Conservation (phyloP, 192 early-diverging fungal species). For the Backusella circina region DNA sequence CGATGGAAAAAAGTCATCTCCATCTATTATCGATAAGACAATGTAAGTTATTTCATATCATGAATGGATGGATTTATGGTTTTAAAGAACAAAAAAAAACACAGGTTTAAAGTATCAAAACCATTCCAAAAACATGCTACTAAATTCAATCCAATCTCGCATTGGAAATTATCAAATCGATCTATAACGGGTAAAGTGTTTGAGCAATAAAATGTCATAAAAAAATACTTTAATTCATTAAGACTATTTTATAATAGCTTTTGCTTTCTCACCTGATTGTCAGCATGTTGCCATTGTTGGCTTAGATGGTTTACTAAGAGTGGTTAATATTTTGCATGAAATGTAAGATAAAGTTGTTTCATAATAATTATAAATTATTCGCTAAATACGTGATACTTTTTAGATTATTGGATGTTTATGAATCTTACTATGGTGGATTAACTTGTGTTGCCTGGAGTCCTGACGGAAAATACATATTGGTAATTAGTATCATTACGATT, state of each 20-base stretch:
- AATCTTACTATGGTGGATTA: constrained; percentile 85
- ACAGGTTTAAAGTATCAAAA: constrained; percentile 44
- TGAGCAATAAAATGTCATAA: neutral
- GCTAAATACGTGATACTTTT: neutral
- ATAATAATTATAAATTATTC: too few species aligned
- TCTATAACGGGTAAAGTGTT: constrained; percentile 19
- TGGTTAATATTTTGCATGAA: constrained; percentile 76
- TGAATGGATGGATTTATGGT: neutral
- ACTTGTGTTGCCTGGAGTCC: constrained; percentile 87
- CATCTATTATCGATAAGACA: neutral
- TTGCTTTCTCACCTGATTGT: constrained; percentile 85
- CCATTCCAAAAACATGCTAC: constrained; percentile 47
- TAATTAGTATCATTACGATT: constrained; percentile 13
- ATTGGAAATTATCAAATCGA: constrained; percentile 33
- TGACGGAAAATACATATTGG: constrained; percentile 76
- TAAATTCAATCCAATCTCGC: constrained; percentile 41
- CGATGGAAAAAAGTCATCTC: neutral
- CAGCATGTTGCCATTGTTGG: constrained; percentile 80
- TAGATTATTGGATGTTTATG: constrained; percentile 72
- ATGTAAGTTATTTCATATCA: neutral
- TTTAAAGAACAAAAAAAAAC: too few species aligned
- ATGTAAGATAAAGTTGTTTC: constrained; percentile 21
- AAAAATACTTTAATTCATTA: neutral
- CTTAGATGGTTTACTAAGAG: constrained; percentile 74
- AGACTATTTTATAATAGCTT: constrained; percentile 39